phyloP scores from a whole-genome alignment of 495 filamentous ascomycete species.

The Tuber aestivum region DNA sequence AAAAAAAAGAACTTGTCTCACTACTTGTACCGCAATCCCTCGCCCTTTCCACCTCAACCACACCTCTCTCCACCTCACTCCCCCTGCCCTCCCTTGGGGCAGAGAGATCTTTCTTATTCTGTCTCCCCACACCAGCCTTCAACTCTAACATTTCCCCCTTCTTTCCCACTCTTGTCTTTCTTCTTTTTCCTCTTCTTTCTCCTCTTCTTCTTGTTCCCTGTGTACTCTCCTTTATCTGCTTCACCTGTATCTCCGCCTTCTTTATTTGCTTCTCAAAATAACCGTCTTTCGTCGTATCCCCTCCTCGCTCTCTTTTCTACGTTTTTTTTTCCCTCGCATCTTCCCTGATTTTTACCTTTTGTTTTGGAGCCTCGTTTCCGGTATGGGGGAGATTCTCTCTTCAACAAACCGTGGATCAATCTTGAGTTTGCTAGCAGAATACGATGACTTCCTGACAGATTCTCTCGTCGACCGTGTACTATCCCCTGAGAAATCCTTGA shows the following conservation, averaged over 20 bases:
- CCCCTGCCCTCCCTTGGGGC: background rate
- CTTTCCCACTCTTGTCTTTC: background rate
- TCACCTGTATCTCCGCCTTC: background rate
- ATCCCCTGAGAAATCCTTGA: conserved; percentile 31
- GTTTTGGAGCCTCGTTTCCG: background rate
- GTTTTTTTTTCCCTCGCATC: background rate
- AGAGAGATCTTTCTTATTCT: conserved; percentile 2
- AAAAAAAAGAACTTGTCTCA: conserved; percentile 5
- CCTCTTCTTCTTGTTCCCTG: background rate
- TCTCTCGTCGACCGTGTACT: conserved; percentile 87
- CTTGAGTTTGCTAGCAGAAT: conserved; percentile 75
- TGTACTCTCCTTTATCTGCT: background rate
- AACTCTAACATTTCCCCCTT: background rate
- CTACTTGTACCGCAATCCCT: background rate
- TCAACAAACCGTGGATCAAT: conserved; percentile 69
- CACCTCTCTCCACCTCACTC: background rate
- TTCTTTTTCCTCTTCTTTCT: background rate
- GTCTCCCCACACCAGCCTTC: background rate
- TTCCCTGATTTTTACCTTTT: background rate
- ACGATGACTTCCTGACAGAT: conserved; percentile 96
- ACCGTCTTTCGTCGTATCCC: background rate
- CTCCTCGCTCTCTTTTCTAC: background rate
- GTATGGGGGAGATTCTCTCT: conserved; percentile 44
- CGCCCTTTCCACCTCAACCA: background rate
- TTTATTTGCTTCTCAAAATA: background rate